Evolutionary conservation across 2,329 filamentous ascomycete genomes (phyloP).

Genomic region (Ophiosphaerella herpotricha): DNA sequence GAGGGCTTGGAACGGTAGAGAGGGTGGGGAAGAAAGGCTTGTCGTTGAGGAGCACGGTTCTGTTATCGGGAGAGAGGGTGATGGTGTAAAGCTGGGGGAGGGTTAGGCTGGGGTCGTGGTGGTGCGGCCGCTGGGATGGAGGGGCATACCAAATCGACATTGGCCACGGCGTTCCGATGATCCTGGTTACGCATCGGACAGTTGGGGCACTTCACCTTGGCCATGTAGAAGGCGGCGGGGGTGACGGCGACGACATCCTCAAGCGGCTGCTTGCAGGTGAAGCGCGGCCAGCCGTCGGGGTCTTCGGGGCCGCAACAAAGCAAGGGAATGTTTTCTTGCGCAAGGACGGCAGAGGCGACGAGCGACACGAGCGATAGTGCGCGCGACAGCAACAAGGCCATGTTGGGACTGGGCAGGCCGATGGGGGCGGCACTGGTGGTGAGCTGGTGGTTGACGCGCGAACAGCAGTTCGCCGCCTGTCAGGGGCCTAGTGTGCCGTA

Average conservation of each 20-base stretch:
- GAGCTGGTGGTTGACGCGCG: slow-evolving; percentile 7
- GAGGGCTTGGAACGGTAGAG: slow-evolving; percentile 28
- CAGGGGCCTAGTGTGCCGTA: slow-evolving; percentile 18
- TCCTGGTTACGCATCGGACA: slow-evolving; percentile 23
- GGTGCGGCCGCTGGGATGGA: background rate
- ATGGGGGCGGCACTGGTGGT: background rate
- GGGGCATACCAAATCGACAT: slow-evolving; percentile 33
- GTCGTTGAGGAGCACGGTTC: slow-evolving; percentile 32
- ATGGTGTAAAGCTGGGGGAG: slow-evolving; percentile 35
- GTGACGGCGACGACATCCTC: slow-evolving; percentile 27
- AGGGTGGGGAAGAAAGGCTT: slow-evolving; percentile 31
- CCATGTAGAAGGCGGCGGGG: slow-evolving; percentile 33
- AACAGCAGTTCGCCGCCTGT: slow-evolving; percentile 12
- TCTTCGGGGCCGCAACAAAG: slow-evolving; percentile 18
- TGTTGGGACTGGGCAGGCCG: slow-evolving; percentile 10
- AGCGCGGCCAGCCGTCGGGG: background rate
- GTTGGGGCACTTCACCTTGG: slow-evolving; percentile 36
- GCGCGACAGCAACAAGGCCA: slow-evolving; percentile 8
- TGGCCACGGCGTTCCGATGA: slow-evolving; percentile 6
- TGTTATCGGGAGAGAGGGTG: slow-evolving; percentile 33
- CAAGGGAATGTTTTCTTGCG: slow-evolving; percentile 12
- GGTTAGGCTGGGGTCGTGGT: background rate
- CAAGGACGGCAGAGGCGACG: slow-evolving; percentile 6
- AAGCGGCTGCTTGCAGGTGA: slow-evolving; percentile 28
- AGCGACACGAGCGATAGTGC: slow-evolving; percentile 16